Evolutionary conservation across 768 basidiomycete genomes (phyloP).

Genomic region (Serendipita sp.): DNA sequence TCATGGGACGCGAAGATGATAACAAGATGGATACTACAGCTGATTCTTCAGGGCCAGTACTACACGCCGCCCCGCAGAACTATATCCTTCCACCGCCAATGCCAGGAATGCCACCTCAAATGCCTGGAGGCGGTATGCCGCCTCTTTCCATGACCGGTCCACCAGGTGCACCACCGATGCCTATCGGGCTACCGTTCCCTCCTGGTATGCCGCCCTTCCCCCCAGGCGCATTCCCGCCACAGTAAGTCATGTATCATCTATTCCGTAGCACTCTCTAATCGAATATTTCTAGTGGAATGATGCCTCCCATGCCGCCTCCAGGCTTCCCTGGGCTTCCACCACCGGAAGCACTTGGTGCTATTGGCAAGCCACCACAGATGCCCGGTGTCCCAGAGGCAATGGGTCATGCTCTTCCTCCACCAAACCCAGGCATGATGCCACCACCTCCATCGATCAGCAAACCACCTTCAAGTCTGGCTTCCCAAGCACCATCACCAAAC

Average conservation of each 20-base stretch:
- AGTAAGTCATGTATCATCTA: conserved; percentile 8
- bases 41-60: conserved; percentile 40
- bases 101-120: conserved; percentile 12
- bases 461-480: conserved; percentile 18
- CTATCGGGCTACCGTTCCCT: conserved; percentile 21
- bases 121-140: conserved; percentile 24
- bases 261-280: not conserved
- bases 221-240: conserved; percentile 16
- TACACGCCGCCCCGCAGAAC: conserved; percentile 56
- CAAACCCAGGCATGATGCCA: conserved; percentile 17
- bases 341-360: conserved; percentile 20
- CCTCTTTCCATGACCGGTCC: conserved; percentile 24
- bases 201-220: conserved; percentile 35
- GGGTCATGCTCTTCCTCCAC: conserved; percentile 21
- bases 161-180: conserved; percentile 11
- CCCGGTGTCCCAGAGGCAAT: conserved; percentile 15
- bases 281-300: not conserved
- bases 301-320: conserved; percentile 26
- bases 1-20: conserved; percentile 52
- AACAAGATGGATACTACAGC: conserved; percentile 24
- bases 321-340: conserved; percentile 29
- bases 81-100: conserved; percentile 34
- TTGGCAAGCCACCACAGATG: conserved; percentile 16
- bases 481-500: conserved; percentile 13
- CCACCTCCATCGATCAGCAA: conserved; percentile 8